These are phyloP conservation scores for Dittrichia graveolens DNA, from an alignment of 129 eudicot genomes.

Conservation along the genomic window DNA sequence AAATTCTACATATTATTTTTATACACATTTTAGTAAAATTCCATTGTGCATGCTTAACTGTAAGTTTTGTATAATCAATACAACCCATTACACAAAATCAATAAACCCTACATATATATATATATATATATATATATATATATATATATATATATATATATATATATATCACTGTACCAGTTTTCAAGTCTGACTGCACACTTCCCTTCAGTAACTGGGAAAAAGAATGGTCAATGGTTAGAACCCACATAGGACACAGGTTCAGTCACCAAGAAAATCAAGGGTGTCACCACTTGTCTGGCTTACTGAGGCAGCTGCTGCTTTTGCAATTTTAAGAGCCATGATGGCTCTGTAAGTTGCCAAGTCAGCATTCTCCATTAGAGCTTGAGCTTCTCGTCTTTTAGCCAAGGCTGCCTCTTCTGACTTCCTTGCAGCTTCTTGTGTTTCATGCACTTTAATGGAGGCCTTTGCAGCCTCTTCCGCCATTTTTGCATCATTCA, in stretches of 20 bases:
- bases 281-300: not conserved
- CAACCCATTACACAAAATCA: slow-evolving; percentile 7
- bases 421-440: slow-evolving; percentile 55
- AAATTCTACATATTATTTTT: slow-evolving; percentile 13
- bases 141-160: no score
- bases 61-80: slow-evolving; percentile 4
- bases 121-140: no score
- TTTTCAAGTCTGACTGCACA: slow-evolving; percentile 1
- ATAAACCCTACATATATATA: slow-evolving; percentile 28
- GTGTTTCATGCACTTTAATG: slow-evolving; percentile 55
- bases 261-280: not conserved
- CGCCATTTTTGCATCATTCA: slow-evolving; percentile 41
- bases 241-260: not conserved
- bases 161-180: slow-evolving; percentile 19
- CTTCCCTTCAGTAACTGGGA: not conserved
- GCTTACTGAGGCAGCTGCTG: slow-evolving; percentile 30
- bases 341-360: slow-evolving; percentile 65
- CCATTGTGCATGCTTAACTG: not conserved
- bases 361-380: slow-evolving; percentile 75
- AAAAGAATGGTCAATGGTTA: not conserved
- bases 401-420: slow-evolving; percentile 58
- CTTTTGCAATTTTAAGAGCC: slow-evolving; percentile 75
- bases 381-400: slow-evolving; percentile 72
- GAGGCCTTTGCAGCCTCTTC: slow-evolving; percentile 34
- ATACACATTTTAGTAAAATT: slow-evolving; percentile 9